Evolutionary conservation across 2,329 filamentous ascomycete species (phyloP).

Genomic region (Tolypocladium inflatum): DNA sequence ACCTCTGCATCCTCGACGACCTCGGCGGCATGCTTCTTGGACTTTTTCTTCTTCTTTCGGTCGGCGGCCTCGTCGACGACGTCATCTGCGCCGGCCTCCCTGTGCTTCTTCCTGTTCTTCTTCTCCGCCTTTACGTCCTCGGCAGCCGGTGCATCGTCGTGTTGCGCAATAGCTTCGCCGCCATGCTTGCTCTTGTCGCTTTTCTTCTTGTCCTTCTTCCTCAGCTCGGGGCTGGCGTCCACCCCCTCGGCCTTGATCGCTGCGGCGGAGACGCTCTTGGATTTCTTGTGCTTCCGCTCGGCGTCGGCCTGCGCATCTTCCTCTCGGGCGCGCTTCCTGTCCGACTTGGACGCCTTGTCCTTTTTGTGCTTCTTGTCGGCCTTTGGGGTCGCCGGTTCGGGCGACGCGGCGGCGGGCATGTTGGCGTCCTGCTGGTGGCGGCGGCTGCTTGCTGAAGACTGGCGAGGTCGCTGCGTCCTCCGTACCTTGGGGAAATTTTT

Average conservation of each 20-base stretch:
- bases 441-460: slow-evolving; percentile 5
- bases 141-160: not conserved
- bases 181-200: slow-evolving; percentile 9
- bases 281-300: slow-evolving; percentile 40
- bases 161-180: slow-evolving; percentile 8
- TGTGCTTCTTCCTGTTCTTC: slow-evolving; percentile 18
- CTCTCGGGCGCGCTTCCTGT: slow-evolving; percentile 36
- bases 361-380: slow-evolving; percentile 31
- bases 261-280: slow-evolving; percentile 32
- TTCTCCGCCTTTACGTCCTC: slow-evolving; percentile 3
- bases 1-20: slow-evolving; percentile 12
- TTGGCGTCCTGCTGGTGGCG: slow-evolving; percentile 4
- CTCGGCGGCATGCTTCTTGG: slow-evolving; percentile 20
- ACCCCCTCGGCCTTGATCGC: slow-evolving; percentile 8
- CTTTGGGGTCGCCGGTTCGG: slow-evolving; percentile 19
- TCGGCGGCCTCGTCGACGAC: slow-evolving; percentile 12
- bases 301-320: slow-evolving; percentile 27
- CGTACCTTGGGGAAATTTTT: slow-evolving; percentile 1
- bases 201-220: slow-evolving; percentile 21
- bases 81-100: slow-evolving; percentile 12
- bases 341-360: slow-evolving; percentile 19
- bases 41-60: slow-evolving; percentile 19
- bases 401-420: slow-evolving; percentile 24
- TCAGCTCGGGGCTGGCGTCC: slow-evolving; percentile 12
- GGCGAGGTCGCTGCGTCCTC: slow-evolving; percentile 1